Base-by-base conservation (phyloP, 805 yeast genomes). In the Ogataea naganishii region DNA sequence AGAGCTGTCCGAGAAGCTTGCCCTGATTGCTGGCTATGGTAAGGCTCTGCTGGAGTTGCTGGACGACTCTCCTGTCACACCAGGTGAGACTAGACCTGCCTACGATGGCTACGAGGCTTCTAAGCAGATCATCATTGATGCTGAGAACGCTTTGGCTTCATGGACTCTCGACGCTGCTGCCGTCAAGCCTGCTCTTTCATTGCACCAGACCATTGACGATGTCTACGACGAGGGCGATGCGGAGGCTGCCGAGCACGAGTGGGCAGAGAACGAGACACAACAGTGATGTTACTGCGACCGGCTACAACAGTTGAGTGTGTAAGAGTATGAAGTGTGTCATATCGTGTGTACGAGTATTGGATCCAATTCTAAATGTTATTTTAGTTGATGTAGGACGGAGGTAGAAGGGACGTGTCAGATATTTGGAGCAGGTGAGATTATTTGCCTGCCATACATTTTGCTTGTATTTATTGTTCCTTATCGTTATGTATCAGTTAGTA, bases 41-140 rank as follows among this genome's bases (percentile, higher is more conserved):
- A 89, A 89, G 72, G 96, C 96, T 26, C 67, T 89, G 44, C 72
- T 92, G 55, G 97, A 92, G 71, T 76, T 89, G 54, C 74, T 89
- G 58, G 97, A 89, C 59, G 97, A 89, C 63, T 66, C 92, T 43
- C 95, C 97, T 41, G 96, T 92, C 43, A 89, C 96, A 45, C 98
- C 98, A 41, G 98, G 98, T 69, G 97, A 89, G 72, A 80, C 95
- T 43, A 85, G 97, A 71, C 89, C 95, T 29, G 89, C 95, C 37
- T 89, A 92, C 64, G 97, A 92, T 55, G 97, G 97, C 45, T 89
- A 86, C 61, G 96, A 89, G 60, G 95, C 96, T 36, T 82, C 96
- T 39, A 88, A 86, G 72, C 97, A 92, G 71, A 85, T 92, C 66
- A 86, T 92, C 53, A 81, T 86, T 57, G 97, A 89, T 60, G 92